Base-by-base conservation (phyloP, 129 eudicot genomes). In the Flaveria trinervia region DNA sequence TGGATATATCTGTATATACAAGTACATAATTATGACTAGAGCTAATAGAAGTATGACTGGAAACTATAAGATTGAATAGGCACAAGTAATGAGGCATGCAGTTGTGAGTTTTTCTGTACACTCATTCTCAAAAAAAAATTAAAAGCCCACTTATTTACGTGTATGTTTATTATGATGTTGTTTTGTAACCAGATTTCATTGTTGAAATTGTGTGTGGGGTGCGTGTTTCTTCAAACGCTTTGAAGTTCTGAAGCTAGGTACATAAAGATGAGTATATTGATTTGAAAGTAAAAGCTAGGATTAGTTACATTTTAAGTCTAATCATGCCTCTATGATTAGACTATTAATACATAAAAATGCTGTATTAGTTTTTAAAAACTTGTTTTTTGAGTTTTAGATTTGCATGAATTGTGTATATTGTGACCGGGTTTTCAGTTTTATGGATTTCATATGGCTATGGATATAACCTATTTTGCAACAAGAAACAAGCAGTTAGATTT, bases 401-500 rank as follows among this genome's bases (percentile, higher is more conserved):
- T 60, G 68, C 70, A 74, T 60, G 57, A 18, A 16, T 74, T 59
- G 14, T 74, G 59, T 59, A 74, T 26, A 61, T 49, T 70, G 39
- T 48, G 23, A 25, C 1, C 49, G 52, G 74, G 20, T 49, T 26
- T 69, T 51, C 10, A 70, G 45, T 15, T 70, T 70, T 25, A 25
- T 70, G n/a, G 45, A 36, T 6, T 49, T 69, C 50, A 7, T 22
- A 70, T 49, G 15, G 61, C 16, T 49, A 14, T 70, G 74, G 61
- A 23, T 26, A 16, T 56, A 49, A 70, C 44, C 23, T 60, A 60
- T 12, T 10, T 60, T 2, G 0, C 15, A 20, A 26, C 0, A 12
- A n/a, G 11, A 60, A 60, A 60, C 67, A 23, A 13, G 39, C 25
- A 13, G n/a, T 60, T 60, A 60, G 41, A 39, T 26, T 26, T 10